Evolutionary conservation across 805 yeast genomes (phyloP).

Genomic region (Pichia eremophila): DNA sequence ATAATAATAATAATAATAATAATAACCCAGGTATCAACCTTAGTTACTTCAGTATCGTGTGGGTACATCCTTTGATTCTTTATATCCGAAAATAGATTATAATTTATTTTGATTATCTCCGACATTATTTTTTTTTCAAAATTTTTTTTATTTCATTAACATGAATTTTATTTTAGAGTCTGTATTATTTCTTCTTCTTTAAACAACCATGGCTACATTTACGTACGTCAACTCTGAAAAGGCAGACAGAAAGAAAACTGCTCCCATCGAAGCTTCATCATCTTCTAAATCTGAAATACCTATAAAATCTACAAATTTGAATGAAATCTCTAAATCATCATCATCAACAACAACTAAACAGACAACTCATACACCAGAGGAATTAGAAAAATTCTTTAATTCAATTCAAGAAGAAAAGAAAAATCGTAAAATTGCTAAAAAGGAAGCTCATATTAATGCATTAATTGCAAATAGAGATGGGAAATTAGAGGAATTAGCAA

Average conservation of each 20-base stretch:
- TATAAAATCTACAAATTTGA: no score
- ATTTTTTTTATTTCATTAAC: no score
- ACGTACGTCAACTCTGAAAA: background rate
- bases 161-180: background rate
- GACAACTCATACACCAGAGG: conserved; percentile 1
- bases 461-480: conserved; percentile 79
- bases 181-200: background rate
- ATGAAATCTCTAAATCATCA: no score
- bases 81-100: no score
- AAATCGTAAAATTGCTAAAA: conserved; percentile 44
- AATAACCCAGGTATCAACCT: no score
- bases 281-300: no score
- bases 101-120: no score
- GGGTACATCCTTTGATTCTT: no score
- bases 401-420: conserved; percentile 23
- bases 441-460: conserved; percentile 59
- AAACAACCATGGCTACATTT: background rate
- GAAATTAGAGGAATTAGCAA: conserved; percentile 52
- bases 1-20: no score
- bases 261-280: no score
- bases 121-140: no score
- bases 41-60: no score
- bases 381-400: conserved; percentile 5
- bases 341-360: background rate
- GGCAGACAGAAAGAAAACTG: background rate